Base-by-base conservation (phyloP, 352 stramenopile genomes). In the Pythium phragmiticola region DNA sequence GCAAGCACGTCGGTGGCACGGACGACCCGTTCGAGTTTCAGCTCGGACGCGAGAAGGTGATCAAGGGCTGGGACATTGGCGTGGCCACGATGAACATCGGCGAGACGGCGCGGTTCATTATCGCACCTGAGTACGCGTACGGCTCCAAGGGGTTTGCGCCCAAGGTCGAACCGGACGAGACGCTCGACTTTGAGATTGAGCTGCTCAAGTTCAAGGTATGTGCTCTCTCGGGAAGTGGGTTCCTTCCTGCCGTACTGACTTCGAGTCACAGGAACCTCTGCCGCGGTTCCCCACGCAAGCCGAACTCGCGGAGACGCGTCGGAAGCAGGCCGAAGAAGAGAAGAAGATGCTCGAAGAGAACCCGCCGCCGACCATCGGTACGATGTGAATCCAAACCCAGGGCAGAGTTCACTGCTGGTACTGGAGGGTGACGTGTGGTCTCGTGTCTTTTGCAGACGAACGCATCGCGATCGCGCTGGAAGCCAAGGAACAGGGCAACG, bases 11-110 rank as follows among this genome's bases (percentile, higher is more conserved):
- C 19, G 86, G 86, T 13, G 84, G 86, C 60, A 95, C 86, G 16
- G 86, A 95, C 62, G 86, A 95, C 46, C 76, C 80, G 9, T 92
- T 93, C 54, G 86, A 95, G 68, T 95, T 95, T 63, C 84, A 91
- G 53, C 72, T 95, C 43, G 82, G 81, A 13, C 76, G 86, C 62
- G 84, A 89, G 54, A 95, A 95, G 66, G 86, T 93, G 28, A 95
- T 95, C 61, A 88, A 89, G 52, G 86, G 86, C 37, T 92, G 85
- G 82, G 86, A 95, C 65, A 89, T 95, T 63, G 86, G 84, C 28
- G 82, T 93, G 8, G 77, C 80, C 13, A 92, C 84, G 11, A 95
- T 95, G 86, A 78, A 69, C 47, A 67, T 84, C 8, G 86, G 86
- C 57, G 86, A 95, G 60, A 57, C 93, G 21, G 77, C 86, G 16